A percentile compares a stretch with the other conserved stretches of the same genome.
phyloP scores from a whole-genome alignment of 1,139 yeast species.

The Hansenula sp. region DNA sequence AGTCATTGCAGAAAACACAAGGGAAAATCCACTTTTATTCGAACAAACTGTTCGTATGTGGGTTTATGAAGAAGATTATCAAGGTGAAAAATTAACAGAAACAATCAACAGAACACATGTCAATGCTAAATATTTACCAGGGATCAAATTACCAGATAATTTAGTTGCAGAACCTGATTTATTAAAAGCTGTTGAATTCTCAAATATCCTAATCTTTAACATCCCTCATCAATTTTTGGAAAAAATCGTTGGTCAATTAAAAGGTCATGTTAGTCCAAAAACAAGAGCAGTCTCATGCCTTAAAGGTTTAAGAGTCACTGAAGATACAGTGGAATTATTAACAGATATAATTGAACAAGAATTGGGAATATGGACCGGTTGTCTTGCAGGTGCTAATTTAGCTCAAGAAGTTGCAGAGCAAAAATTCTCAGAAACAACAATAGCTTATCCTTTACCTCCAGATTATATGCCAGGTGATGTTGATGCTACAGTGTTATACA shows the following conservation, averaged over 20 bases:
- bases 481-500: constrained; percentile 63
- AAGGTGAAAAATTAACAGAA: constrained; percentile 73
- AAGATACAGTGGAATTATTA: constrained; percentile 64
- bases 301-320: constrained; percentile 84
- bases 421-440: constrained; percentile 93
- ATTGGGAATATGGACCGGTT: constrained; percentile 88
- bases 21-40: constrained; percentile 65
- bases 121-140: constrained; percentile 86
- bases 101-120: constrained; percentile 85
- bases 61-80: constrained; percentile 82
- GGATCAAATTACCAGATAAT: constrained; percentile 73
- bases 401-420: constrained; percentile 94
- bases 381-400: constrained; percentile 89
- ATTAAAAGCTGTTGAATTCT: constrained; percentile 63
- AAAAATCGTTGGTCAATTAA: constrained; percentile 66
- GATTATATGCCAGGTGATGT: constrained; percentile 68
- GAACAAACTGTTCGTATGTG: constrained; percentile 79
- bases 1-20: constrained; percentile 82
- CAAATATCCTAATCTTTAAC: constrained; percentile 84
- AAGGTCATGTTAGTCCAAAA: constrained; percentile 64
- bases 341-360: constrained; percentile 71
- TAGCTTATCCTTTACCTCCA: constrained; percentile 73
- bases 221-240: constrained; percentile 92
- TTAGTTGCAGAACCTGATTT: constrained; percentile 82
- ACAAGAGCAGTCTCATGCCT: constrained; percentile 89